These are phyloP conservation scores for Biscogniauxia sp. DNA, from an alignment of 2,329 filamentous ascomycete species.

Conservation along the genomic window DNA sequence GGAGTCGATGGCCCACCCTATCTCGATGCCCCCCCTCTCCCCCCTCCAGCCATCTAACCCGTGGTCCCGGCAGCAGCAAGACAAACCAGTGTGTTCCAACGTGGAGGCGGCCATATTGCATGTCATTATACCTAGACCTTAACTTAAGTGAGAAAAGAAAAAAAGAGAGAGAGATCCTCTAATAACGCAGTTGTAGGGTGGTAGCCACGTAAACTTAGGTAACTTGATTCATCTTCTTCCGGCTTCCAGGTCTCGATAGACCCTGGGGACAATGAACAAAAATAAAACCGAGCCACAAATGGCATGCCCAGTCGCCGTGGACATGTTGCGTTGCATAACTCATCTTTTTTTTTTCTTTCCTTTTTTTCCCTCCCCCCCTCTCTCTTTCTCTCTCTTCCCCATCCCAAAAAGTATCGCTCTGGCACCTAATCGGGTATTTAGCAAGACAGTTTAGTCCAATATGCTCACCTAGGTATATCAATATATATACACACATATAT, in stretches of 20 bases:
- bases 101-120: neutral
- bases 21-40: slow-evolving; percentile 6
- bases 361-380: neutral
- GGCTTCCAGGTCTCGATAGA: neutral
- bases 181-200: slow-evolving; percentile 10
- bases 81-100: neutral
- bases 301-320: neutral
- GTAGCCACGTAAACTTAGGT: slow-evolving; percentile 13
- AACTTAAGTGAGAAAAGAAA: neutral
- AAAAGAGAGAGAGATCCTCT: neutral
- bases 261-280: neutral
- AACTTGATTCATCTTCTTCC: slow-evolving; percentile 7
- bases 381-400: no score
- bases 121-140: neutral
- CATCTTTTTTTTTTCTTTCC: no score
- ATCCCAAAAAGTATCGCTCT: neutral
- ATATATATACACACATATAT: neutral
- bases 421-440: neutral
- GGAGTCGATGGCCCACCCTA: slow-evolving; percentile 20
- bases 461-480: neutral
- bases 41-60: neutral
- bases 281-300: neutral
- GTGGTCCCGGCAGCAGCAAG: neutral
- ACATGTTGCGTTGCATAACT: neutral
- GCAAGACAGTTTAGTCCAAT: neutral